Percentiles rank a stretch among this genome's conserved stretches.
Evolutionary conservation across 2,329 filamentous ascomycete genomes (phyloP).

Genomic region (Aspergillus brunneoviolaceus): DNA sequence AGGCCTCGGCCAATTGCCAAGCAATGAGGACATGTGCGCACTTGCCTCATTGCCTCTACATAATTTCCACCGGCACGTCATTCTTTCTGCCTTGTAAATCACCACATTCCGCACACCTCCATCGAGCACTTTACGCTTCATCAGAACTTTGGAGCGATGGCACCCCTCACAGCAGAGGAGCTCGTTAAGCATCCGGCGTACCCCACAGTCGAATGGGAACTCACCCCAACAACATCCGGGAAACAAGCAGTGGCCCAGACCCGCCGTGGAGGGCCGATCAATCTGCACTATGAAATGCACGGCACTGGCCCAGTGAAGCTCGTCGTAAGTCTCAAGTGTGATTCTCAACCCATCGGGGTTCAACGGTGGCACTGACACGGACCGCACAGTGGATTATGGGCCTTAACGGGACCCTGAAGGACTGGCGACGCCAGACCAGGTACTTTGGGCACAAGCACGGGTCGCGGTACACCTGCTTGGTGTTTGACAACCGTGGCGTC

Average conservation of each 20-base stretch:
- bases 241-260: slow-evolving; percentile 63
- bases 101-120: not conserved
- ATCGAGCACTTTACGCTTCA: not conserved
- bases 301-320: slow-evolving; percentile 70
- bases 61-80: not conserved
- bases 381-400: slow-evolving; percentile 72
- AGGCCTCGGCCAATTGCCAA: not conserved
- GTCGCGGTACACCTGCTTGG: slow-evolving; percentile 68
- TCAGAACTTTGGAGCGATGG: slow-evolving; percentile 10
- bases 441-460: slow-evolving; percentile 73
- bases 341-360: not conserved
- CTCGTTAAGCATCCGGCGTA: slow-evolving; percentile 35
- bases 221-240: slow-evolving; percentile 65
- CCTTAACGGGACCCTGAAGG: slow-evolving; percentile 64
- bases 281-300: slow-evolving; percentile 78
- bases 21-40: slow-evolving; percentile 4
- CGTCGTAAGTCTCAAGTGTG: slow-evolving; percentile 58
- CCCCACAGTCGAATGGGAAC: slow-evolving; percentile 35
- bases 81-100: not conserved
- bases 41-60: not conserved
- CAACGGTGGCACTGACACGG: not conserved
- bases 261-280: slow-evolving; percentile 67
- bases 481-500: slow-evolving; percentile 83
- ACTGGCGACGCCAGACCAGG: slow-evolving; percentile 81
- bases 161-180: slow-evolving; percentile 33